Base-by-base conservation (phyloP, 2,329 filamentous ascomycete genomes). In the Alternaria consortialis region DNA sequence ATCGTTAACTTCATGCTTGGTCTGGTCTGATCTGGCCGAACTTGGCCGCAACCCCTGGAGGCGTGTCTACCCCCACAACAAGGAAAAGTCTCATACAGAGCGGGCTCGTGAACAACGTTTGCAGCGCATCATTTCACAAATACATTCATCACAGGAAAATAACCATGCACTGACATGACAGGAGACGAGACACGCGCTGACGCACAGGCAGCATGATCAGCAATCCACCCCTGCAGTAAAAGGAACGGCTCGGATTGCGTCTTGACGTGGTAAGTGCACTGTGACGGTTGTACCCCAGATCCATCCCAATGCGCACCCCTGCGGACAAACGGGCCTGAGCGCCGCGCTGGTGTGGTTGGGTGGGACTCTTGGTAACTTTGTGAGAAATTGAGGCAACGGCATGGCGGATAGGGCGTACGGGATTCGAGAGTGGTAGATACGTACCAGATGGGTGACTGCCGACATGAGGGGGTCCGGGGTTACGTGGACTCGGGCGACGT, bases 261-360 rank as follows among this genome's bases (percentile, higher is more conserved):
- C 27, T 43, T 53, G 39, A 31, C 37, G 20, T 43, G 51, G 51
- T 25, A 53, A 53, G 39, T 44, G 20, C 51, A 34, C 37, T n/a
- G 29, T n/a, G 29, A 31, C 37, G 17, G 20, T 23, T 56, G 37
- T 11, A 56, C 42, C 55, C 59, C 53, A 58, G 50, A 51, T 46
- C 31, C 37, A 42, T 43, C 29, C n/a, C 34, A 6, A 44, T 53
- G 51, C 39, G 29, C 39, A 53, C 32, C 53, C 54, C 55, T 58
- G 59, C 59, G 59, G 54, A 40, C 55, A 40, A 40, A 44, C 54
- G 59, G 59, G 55, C 59, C 59, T 62, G 23, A 27, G 46, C 55
- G 55, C 59, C 59, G 59, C 32, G 40, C 5, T 42, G 39, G 37
- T 53, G 37, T 43, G 37, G 51, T 53, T 53, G 51, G 51, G n/a